Base-by-base conservation (phyloP, 2,329 filamentous ascomycete species). In the Colletotrichum sp. region DNA sequence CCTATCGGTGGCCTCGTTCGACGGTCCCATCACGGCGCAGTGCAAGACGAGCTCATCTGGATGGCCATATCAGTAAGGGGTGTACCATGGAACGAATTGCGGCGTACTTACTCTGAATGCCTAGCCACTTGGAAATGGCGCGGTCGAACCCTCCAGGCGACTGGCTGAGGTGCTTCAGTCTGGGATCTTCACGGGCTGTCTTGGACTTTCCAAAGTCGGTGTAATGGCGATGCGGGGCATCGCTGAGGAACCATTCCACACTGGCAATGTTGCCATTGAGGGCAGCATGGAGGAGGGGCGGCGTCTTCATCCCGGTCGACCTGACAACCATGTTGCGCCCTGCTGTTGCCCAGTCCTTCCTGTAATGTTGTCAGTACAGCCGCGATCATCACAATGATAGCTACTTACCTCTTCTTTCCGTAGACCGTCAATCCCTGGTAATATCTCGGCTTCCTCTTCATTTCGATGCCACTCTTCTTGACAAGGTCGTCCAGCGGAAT, bases 371-470 rank as follows among this genome's bases (percentile, higher is more conserved):
- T 81, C 27, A 83, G 77, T 67, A 27, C 55, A 34, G 69, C 11
- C 19, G 27, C 44, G 9, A 15, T 61, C 19, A n/a, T 15, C 13
- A 13, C 8, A 25, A 15, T 12, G 4, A 16, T 9, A 4, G 39
- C 72, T 29, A 74, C 80, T 34, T 82, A 87, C 87, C 86, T 86
- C 81, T 96, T 96, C 83, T 92, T 92, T 4, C 95, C 95, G 78
- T 94, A 92, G 2, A 98, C 93, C 2, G 92, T 93, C 34, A 96
- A 84, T 0, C 95, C 95, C 83, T 95, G 93, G 81, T 98, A 98
- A 82, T 91, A 95, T 22, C 90, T 89, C 1, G 94, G 91, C 82
- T 93, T 94, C 78, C 91, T 87, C 69, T 91, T 88, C 65, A 93
- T 82, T 79, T 93, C 89, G 2, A 93, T 84, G 4, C 94, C 94